Evolutionary conservation across 192 early-diverging fungal genomes (phyloP), one percentile per base, ranked within the genome.

Genomic region (Backusella mclennaniae): DNA sequence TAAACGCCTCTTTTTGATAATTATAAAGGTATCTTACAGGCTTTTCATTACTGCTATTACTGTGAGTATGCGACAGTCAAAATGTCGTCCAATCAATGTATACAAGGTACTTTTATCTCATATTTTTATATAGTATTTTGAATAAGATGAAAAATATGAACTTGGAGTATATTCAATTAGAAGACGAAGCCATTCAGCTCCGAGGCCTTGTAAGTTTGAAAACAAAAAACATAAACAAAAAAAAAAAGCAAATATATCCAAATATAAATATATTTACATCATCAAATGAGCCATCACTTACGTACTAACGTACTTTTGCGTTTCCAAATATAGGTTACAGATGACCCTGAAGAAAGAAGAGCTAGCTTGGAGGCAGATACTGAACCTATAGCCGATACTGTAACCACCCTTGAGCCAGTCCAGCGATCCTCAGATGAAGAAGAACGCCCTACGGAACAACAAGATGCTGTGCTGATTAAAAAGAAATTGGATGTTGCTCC

Each of bases 21-120:
- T 11, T 70, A 17, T 69, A 36, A 76, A 89, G 87, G 84, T 89
- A 89, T 41, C 72, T 89, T 69, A 89, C 88, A 31, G 88, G 88
- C 29, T 89, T 86, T 68, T 87, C 86, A 3, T 53, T 89, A 41
- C 83, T 89, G 59, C 68, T 89, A 38, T 87, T 87, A 1, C 70
- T 89, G 84, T 82, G 79, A 73, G 83, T 77, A 11, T 63, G 12
- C 12, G 26, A 26, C 6, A 38, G n/a, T 21, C 6, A 12, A 26
- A 26, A 63, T 14, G 11, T 3, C 2, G 1, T 63, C 23, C 12
- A 21, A 69, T 7, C 23, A 4, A 33, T 36, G 1, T n/a, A 23
- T 49, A 63, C n/a, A 53, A 11, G n/a, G 44, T 35, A 66, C 0
- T 31, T 35, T 49, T 29, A 39, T 6, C 46, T 38, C 17, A 68